A percentile compares a stretch with the other conserved stretches of the same genome.
Evolutionary conservation across 2,329 filamentous ascomycete genomes (phyloP).

Genomic region (Elsinoe ampelina): DNA sequence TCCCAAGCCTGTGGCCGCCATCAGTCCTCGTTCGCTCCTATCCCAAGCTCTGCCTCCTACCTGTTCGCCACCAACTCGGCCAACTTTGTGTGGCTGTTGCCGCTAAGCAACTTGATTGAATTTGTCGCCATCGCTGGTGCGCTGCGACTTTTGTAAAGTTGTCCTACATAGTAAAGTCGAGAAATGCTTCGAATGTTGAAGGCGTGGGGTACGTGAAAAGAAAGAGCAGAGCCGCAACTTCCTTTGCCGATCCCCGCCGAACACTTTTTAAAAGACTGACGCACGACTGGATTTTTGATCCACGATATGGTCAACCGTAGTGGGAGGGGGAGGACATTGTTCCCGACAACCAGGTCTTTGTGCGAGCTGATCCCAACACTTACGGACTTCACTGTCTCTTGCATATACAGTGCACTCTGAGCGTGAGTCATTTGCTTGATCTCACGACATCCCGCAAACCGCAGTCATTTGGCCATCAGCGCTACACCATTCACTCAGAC

Average conservation of each 20-base stretch:
- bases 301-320: background rate
- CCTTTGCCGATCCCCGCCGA: background rate
- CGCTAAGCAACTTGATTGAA: slow-evolving; percentile 65
- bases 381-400: background rate
- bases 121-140: slow-evolving; percentile 53
- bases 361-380: background rate
- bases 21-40: slow-evolving; percentile 5
- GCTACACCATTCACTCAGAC: background rate
- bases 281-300: slow-evolving; percentile 1
- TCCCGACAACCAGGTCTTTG: background rate
- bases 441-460: background rate
- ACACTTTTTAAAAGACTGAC: background rate
- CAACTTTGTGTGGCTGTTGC: slow-evolving; percentile 65
- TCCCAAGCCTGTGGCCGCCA: slow-evolving; percentile 50
- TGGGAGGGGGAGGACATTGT: background rate
- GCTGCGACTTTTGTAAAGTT: background rate
- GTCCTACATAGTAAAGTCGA: background rate
- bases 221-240: slow-evolving; percentile 8
- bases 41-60: slow-evolving; percentile 33
- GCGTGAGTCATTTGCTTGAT: slow-evolving; percentile 13
- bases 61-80: slow-evolving; percentile 60
- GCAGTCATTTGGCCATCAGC: background rate
- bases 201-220: background rate
- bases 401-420: background rate
- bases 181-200: background rate